Conservation (phyloP, 495 filamentous ascomycete genomes). For the Pyrenopolyporus hunteri region DNA sequence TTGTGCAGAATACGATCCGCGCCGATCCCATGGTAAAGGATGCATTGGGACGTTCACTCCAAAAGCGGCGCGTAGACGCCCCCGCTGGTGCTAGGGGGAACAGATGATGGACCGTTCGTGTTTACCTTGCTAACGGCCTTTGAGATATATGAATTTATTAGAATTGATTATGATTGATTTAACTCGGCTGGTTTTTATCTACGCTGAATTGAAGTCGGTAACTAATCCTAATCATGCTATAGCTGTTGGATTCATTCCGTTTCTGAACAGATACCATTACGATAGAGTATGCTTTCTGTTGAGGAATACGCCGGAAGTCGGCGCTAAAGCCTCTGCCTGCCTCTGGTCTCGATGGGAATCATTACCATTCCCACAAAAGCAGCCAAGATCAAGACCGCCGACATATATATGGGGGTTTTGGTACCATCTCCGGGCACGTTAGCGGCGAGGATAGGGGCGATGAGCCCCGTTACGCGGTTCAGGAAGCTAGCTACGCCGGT, state of each 20-base stretch:
- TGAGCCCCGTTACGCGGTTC: conserved; percentile 74
- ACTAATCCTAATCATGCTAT: neutral
- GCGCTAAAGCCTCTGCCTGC: conserved; percentile 67
- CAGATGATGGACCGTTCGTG: conserved; percentile 37
- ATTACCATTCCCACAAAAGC: conserved; percentile 66
- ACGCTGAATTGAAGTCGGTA: conserved; percentile 1
- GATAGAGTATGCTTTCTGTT: neutral
- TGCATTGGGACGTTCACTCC: conserved; percentile 67
- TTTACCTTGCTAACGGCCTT: conserved; percentile 6
- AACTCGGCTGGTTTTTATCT: neutral
- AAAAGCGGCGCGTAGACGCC: conserved; percentile 62
- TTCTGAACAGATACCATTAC: neutral
- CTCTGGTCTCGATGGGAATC: conserved; percentile 77
- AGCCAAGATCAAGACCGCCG: conserved; percentile 70
- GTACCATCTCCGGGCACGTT: conserved; percentile 69
- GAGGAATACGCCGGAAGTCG: neutral
- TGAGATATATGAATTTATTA: conserved; percentile 8
- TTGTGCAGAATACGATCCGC: conserved; percentile 75
- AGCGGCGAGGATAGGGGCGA: conserved; percentile 79
- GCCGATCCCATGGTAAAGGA: conserved; percentile 76
- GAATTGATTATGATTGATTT: no score
- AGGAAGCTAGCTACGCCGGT: conserved; percentile 76
- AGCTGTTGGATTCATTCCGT: neutral
- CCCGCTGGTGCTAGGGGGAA: conserved; percentile 62
- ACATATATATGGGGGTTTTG: conserved; percentile 74